Conservation (phyloP, 345 rosid genomes). For the Dovyalis caffra region DNA sequence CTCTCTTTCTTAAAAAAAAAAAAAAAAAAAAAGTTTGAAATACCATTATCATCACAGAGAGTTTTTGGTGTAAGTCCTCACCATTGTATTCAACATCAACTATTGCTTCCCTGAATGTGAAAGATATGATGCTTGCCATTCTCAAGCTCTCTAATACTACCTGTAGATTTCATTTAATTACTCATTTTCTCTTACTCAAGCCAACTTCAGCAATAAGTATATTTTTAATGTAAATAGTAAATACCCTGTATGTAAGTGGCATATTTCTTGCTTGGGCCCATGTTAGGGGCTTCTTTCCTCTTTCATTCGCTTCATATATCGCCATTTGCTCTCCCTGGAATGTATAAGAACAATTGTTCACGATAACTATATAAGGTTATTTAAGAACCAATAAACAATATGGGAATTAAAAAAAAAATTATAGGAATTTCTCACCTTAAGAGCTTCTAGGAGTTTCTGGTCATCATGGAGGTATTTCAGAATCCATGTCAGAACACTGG, state of each 20-base stretch:
- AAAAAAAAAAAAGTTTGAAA: neutral
- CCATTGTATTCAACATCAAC: conserved; percentile 77
- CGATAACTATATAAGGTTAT: neutral
- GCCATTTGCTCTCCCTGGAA: conserved; percentile 51
- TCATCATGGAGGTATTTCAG: conserved; percentile 50
- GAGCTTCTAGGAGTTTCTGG: conserved; percentile 38
- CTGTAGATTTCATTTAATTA: conserved; percentile 24
- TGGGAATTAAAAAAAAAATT: too few species aligned
- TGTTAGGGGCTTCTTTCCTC: conserved; percentile 26
- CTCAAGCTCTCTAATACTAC: conserved; percentile 66
- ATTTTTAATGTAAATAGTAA: neutral
- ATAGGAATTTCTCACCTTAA: conserved; percentile 32
- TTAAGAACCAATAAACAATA: neutral
- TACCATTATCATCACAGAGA: neutral
- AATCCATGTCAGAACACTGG: conserved; percentile 62
- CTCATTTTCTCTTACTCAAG: neutral
- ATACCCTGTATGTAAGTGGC: conserved; percentile 52
- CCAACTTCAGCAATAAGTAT: neutral
- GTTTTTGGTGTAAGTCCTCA: conserved; percentile 10
- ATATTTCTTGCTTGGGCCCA: conserved; percentile 58
- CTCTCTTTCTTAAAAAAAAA: neutral
- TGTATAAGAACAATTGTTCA: neutral
- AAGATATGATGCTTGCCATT: conserved; percentile 74
- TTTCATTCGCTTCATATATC: conserved; percentile 22
- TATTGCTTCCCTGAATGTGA: conserved; percentile 71